Evolutionary conservation across 148 eudicot genomes (phyloP), one percentile per base, ranked within the genome.

Genomic region (Rhododendron kiyosumense): DNA sequence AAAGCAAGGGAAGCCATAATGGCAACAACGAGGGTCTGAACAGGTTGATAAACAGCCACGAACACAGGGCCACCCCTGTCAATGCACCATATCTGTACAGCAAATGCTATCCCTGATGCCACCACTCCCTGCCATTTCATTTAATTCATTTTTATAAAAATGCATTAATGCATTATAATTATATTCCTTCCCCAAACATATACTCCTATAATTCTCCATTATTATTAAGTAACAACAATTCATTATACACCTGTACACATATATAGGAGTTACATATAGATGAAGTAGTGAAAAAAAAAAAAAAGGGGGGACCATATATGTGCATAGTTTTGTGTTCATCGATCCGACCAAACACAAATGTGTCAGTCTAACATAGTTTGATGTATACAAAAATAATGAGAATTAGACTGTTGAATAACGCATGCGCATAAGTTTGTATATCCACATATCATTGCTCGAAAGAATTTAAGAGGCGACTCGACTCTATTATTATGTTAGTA

Each of bases 11-110:
- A 95, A 51, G 99, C 93, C 95, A 94, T 93, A 11, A 97, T 91
- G 77, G 99, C 99, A 84, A 97, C 99, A 52, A 97, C 98, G n/a
- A 97, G 92, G 32, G 99, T 97, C 89, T 97, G 99, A 83, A 97
- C 99, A 77, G 99, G 99, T 82, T 97, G 99, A 89, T 97, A 97
- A 76, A 97, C 98, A 0, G 99, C 99, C 83, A 97, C 99, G 46
- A 97, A 97, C 67, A 97, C 99, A 0, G 99, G 99, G 85, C 99
- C 99, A 7, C 99, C 99, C 81, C 94, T 94, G 63, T 95, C 93
- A 75, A 97, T 97, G 93, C 99, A 97, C 98, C 99, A 97, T 90
- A 97, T 97, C 90, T 97, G 99, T 88, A 97, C 98, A 59, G 99
- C 99, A 79, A 97, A 97, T 78, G 99, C 99, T n/a, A 97, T 95